These are phyloP conservation scores for Tricholoma saponaceum DNA, from an alignment of 768 basidiomycete species.

Conservation along the genomic window DNA sequence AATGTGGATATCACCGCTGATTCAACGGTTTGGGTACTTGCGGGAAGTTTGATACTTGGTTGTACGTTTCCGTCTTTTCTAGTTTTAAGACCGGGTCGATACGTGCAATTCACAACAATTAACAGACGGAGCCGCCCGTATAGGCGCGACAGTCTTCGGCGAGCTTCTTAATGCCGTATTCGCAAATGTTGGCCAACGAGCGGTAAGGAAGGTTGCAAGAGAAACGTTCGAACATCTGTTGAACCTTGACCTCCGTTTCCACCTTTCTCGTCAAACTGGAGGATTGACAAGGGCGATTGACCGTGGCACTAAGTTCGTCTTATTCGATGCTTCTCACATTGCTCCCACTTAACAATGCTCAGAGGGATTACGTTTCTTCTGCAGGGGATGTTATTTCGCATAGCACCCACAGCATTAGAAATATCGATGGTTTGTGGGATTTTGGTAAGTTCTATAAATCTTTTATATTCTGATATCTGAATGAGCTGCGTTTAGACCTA, in stretches of 20 bases:
- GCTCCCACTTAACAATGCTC: conserved; percentile 1
- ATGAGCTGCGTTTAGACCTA: conserved; percentile 59
- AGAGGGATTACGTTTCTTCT: conserved; percentile 97
- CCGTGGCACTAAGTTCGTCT: conserved; percentile 86
- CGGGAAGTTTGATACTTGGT: conserved; percentile 84
- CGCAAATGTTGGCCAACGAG: conserved; percentile 93
- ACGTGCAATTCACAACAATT: conserved; percentile 1
- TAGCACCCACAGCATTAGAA: conserved; percentile 93
- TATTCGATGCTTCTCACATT: not conserved
- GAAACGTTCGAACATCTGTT: conserved; percentile 94
- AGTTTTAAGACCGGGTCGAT: not conserved
- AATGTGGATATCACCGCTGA: conserved; percentile 74
- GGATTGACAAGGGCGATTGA: conserved; percentile 96
- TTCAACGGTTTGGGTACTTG: conserved; percentile 87
- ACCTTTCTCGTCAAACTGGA: conserved; percentile 92
- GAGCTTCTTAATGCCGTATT: conserved; percentile 96
- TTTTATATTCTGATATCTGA: not conserved
- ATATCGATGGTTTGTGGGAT: conserved; percentile 98
- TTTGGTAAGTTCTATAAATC: conserved; percentile 55
- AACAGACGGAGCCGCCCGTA: conserved; percentile 87
- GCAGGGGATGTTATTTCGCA: conserved; percentile 90
- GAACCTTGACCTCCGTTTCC: conserved; percentile 87
- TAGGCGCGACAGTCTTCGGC: conserved; percentile 85
- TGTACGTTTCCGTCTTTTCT: conserved; percentile 52
- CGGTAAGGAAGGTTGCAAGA: conserved; percentile 91